phyloP scores from a whole-genome alignment of 495 filamentous ascomycete genomes.

The Penicillium antarcticum region DNA sequence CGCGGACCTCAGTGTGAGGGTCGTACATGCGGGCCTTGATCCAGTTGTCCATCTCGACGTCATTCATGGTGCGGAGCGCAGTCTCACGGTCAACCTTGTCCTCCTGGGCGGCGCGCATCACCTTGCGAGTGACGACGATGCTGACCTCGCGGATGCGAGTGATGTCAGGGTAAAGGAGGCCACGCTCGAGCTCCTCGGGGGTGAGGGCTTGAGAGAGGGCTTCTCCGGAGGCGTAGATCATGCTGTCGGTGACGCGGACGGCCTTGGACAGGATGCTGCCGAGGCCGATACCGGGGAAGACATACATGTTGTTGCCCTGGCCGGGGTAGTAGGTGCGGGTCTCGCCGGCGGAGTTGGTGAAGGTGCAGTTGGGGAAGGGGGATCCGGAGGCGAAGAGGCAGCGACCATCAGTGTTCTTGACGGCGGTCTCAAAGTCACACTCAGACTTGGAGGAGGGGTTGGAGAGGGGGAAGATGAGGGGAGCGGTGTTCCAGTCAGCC shows the following conservation, averaged over 20 bases:
- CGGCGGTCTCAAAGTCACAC: conserved; percentile 91
- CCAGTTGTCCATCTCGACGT: conserved; percentile 72
- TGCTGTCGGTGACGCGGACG: conserved; percentile 84
- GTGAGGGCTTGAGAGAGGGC: conserved; percentile 77
- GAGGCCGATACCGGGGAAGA: conserved; percentile 95
- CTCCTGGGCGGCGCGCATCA: conserved; percentile 86
- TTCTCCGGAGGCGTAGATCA: conserved; percentile 87
- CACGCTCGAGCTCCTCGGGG: conserved; percentile 72
- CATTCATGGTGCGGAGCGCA: conserved; percentile 63
- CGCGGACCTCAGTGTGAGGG: conserved; percentile 61
- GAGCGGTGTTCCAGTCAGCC: conserved; percentile 73
- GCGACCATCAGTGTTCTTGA: conserved; percentile 83
- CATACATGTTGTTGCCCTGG: conserved; percentile 92
- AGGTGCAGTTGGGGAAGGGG: conserved; percentile 73
- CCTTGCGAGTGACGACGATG: conserved; percentile 81
- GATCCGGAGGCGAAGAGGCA: conserved; percentile 93
- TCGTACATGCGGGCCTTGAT: conserved; percentile 83
- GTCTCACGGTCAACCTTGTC: conserved; percentile 80
- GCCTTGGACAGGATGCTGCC: conserved; percentile 91
- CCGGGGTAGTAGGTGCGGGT: conserved; percentile 78
- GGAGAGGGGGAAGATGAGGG: conserved; percentile 90
- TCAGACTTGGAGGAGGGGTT: conserved; percentile 96
- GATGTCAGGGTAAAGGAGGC: conserved; percentile 90
- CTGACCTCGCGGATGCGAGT: conserved; percentile 87
- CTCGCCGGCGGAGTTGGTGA: conserved; percentile 55